Evolutionary conservation across 306 rosid genomes (phyloP), one percentile per base, ranked within the genome.

Genomic region (Vigna reflexopilosa): DNA sequence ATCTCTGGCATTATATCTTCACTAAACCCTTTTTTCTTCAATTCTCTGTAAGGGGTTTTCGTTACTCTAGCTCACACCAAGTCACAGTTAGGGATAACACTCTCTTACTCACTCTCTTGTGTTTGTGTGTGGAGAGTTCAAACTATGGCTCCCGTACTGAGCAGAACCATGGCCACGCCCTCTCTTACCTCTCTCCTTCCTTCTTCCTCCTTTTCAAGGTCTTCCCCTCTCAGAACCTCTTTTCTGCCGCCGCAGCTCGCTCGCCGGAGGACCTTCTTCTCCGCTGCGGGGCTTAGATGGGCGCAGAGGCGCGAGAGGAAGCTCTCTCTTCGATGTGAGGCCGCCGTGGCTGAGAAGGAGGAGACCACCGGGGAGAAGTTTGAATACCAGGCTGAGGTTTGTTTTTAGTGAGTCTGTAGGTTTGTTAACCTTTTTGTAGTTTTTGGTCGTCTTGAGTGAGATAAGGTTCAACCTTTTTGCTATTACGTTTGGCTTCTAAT

Each of bases 301-400:
- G 85, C 45, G 47, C 68, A 81, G 70, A 64, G 65, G 49, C 52
- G 69, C 38, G 55, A 5, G 20, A 9, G 16, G 26, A 90, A 82
- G 61, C 4, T 89, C 42, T 42, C 86, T 2, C 90, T 95, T 1
- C 88, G 93, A 20, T 93, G 99, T 40, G 99, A 89, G 45, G 96
- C 96, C 3, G 92, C 90, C 13, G 97, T 96, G 13, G 98, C 96
- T 0, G 98, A 96, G 67, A 90, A 85, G 57, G 83, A 78, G 44
- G 99, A 91, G 64, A 89, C 90, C n/a, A 77, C 91, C 52, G 98
- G 93, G 15, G 99, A 96, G 77, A 90, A 90, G 85, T 93, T 85
- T 36, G 94, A 96, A 86, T 96, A 96, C 86, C 99, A 96, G 81
- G 99, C 99, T 4, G 99, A 96, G 97, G 99, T 96, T 83, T 70